These are phyloP conservation scores for Magnolia officinalis DNA, from an alignment of 164 flowering plant genomes.

Conservation along the genomic window DNA sequence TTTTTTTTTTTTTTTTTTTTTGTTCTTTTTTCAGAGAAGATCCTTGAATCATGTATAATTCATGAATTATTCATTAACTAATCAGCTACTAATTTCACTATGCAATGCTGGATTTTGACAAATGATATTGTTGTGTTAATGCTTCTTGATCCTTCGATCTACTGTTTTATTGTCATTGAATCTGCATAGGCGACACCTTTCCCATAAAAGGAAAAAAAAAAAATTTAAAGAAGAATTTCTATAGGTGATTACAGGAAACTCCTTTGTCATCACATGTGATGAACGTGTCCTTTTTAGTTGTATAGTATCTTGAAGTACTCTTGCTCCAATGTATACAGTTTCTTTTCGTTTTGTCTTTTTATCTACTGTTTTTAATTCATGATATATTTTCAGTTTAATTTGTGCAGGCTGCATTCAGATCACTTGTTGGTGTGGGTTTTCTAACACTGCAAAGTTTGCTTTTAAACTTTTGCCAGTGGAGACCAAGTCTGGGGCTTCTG, in stretches of 20 bases:
- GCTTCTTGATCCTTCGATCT: too few species aligned
- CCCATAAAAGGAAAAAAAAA: too few species aligned
- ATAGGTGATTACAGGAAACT: not conserved
- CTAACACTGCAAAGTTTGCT: conserved; percentile 82
- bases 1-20: too few species aligned
- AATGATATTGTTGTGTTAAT: too few species aligned
- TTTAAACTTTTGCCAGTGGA: conserved; percentile 77
- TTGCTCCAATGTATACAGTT: not conserved
- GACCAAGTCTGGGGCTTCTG: conserved; percentile 64
- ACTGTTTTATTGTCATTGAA: too few species aligned
- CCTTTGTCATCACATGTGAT: not conserved
- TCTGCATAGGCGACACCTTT: too few species aligned
- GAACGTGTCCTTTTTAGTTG: not conserved
- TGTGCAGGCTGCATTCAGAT: conserved; percentile 77
- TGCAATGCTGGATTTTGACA: too few species aligned
- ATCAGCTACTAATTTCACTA: too few species aligned
- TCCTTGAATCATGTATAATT: too few species aligned
- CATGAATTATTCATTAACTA: too few species aligned
- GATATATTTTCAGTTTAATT: conserved; percentile 3
- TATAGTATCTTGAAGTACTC: not conserved
- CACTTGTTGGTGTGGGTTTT: conserved; percentile 87
- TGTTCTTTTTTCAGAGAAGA: too few species aligned
- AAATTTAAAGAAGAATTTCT: not conserved
- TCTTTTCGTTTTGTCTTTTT: not conserved
- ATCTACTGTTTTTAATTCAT: not conserved